A percentile compares a stretch with the other conserved stretches of the same genome.
phyloP scores from a whole-genome alignment of 2,329 filamentous ascomycete species.

The Pleomassaria siparia region DNA sequence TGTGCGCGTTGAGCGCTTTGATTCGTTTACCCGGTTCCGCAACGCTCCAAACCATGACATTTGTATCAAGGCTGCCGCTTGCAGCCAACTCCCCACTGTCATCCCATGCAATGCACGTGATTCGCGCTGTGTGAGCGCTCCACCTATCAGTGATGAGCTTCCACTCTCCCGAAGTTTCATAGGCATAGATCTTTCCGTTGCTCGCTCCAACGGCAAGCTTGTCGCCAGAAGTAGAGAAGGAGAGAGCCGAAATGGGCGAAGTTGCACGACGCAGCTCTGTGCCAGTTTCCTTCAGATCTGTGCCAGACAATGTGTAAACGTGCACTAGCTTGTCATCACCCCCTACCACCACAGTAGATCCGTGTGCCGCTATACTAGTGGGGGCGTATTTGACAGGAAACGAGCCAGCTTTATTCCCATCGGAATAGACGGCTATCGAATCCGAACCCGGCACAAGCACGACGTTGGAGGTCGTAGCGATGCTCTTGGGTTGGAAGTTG shows the following conservation, averaged over 20 bases:
- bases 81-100: constrained; percentile 72
- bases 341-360: constrained; percentile 72
- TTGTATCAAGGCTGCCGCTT: constrained; percentile 86
- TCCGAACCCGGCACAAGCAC: constrained; percentile 56
- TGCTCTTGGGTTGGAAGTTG: constrained; percentile 76
- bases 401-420: constrained; percentile 61
- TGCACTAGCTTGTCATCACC: constrained; percentile 72
- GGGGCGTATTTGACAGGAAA: constrained; percentile 65
- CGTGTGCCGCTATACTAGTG: constrained; percentile 70
- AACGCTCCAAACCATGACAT: constrained; percentile 90
- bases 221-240: constrained; percentile 77
- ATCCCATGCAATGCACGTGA: constrained; percentile 76
- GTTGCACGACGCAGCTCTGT: constrained; percentile 68
- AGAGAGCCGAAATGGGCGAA: constrained; percentile 73
- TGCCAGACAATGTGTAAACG: constrained; percentile 67
- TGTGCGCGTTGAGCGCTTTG: constrained; percentile 86
- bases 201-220: constrained; percentile 81
- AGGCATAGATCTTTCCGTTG: constrained; percentile 85
- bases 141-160: constrained; percentile 78
- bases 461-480: constrained; percentile 58
- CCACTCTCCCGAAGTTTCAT: constrained; percentile 63
- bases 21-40: constrained; percentile 79
- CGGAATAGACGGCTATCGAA: constrained; percentile 62
- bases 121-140: constrained; percentile 69
- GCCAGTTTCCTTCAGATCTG: constrained; percentile 55